Evolutionary conservation across 352 stramenopile species (phyloP), one percentile per base, ranked within the genome.

Genomic region (Saprolegnia diclina): DNA sequence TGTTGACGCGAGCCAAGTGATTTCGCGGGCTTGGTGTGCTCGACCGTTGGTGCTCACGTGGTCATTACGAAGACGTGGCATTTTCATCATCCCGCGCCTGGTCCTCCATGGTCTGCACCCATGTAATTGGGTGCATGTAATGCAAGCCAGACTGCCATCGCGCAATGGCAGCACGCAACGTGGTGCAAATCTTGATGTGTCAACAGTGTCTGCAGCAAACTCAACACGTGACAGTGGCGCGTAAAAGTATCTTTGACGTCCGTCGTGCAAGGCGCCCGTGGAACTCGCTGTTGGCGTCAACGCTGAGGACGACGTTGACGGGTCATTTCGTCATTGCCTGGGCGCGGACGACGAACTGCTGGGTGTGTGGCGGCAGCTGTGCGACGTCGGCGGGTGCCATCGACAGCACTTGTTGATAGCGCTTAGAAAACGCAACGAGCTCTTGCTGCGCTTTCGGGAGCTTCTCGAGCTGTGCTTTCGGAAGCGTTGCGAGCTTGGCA

Each of bases 361-460:
- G 63, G 24, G 62, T 44, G 29, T 69, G 63, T 1, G 53, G n/a
- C 26, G 63, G 42, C 22, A 69, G 26, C 19, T 29, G 22, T 9
- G 63, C 42, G 13, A 69, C 11, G 21, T 69, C 40, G 44, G 62
- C 45, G 22, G 44, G 53, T 10, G 63, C 14, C 35, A 69, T n/a
- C 0, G 45, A n/a, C 4, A 69, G 13, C 9, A 38, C 63, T 29
- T 62, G 45, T 22, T 69, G 63, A 22, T 69, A 69, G 19, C 35
- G 53, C 16, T 62, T 59, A 6, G 63, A 46, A 45, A 69, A 69
- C 16, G 46, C 63, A 5, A 69, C 63, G 19, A 69, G 45, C 22
- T 69, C 63, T 35, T 52, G 63, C 21, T 69, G 63, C 10, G 63
- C 63, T 48, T 69, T 69, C 16, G 63, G 63, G 21, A 69, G 22